phyloP scores from a whole-genome alignment of 2,329 filamentous ascomycete species.

The Sclerotinia glacialis region DNA sequence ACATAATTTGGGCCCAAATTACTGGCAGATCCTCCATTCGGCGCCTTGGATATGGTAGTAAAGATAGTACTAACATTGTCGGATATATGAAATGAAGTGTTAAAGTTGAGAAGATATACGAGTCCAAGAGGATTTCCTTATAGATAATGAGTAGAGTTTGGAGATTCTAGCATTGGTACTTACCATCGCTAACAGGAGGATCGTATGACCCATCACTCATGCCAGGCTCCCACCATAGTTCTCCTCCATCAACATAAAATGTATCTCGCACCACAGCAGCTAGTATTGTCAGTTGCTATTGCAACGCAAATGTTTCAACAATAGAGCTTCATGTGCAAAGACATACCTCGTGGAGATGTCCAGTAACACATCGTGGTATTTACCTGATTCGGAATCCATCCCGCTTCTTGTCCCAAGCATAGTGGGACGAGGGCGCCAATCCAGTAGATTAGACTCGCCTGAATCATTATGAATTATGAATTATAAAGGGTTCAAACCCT shows the following conservation, averaged over 20 bases:
- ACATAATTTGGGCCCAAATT: conserved; percentile 55
- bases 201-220: conserved; percentile 46
- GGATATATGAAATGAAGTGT: conserved; percentile 51
- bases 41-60: conserved; percentile 47
- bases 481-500: conserved; percentile 10
- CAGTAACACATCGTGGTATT: conserved; percentile 61
- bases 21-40: conserved; percentile 46
- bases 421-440: conserved; percentile 30
- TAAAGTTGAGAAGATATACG: conserved; percentile 59
- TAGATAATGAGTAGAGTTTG: conserved; percentile 20
- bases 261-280: conserved; percentile 59
- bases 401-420: conserved; percentile 45
- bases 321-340: not conserved
- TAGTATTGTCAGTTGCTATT: conserved; percentile 40
- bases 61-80: conserved; percentile 56
- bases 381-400: conserved; percentile 52
- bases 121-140: conserved; percentile 52
- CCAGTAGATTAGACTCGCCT: conserved; percentile 24
- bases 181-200: conserved; percentile 43
- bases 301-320: not conserved
- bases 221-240: conserved; percentile 52
- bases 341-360: conserved; percentile 44
- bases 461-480: conserved; percentile 28
- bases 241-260: conserved; percentile 64
- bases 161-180: conserved; percentile 23